Evolutionary conservation across 116 monocot genomes (phyloP), one percentile per base, ranked within the genome.

Genomic region (Phalaenopsis hybrid): DNA sequence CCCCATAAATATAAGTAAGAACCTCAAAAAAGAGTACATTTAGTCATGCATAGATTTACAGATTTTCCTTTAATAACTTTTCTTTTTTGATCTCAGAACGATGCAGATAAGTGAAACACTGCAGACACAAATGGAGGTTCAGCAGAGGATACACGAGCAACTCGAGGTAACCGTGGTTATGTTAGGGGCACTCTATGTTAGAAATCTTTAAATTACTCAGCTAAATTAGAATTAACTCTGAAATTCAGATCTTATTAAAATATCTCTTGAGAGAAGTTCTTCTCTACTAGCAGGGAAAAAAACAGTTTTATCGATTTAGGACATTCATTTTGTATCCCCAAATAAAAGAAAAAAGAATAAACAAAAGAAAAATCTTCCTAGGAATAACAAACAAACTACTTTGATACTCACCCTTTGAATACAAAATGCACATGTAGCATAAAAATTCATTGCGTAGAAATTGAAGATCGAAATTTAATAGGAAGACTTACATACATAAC

Each of bases 41-140:
- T 37, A 37, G 2, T 37, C 37, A 72, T 79, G 28, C 8, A 77
- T 51, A 28, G 77, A 75, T 76, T 0, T 70, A n/a, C 0, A 59
- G 44, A 74, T 61, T 43, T 44, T 6, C 20, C 58, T 18, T 65
- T 76, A 70, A 81, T 49, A 44, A 48, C 65, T 25, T 57, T 34
- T 81, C n/a, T n/a, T n/a, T 84, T 58, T 84, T 37, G 2, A 37
- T 37, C 67, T 82, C 91, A 92, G 94, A 81, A 88, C 84, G 81
- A 77, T 94, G 79, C 89, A 92, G 78, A 92, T 96, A 85, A 85
- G 87, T 46, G 96, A 96, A 83, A 92, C 96, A 74, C 87, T 96
- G 59, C 89, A 94, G 83, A 94, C 94, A 91, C 96, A 96, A 87
- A 96, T 96, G 57, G 96, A 94, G 85, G 96, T 96, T 45, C 96